phyloP scores from a whole-genome alignment of 345 rosid genomes.

The Rhizophora apiculata region DNA sequence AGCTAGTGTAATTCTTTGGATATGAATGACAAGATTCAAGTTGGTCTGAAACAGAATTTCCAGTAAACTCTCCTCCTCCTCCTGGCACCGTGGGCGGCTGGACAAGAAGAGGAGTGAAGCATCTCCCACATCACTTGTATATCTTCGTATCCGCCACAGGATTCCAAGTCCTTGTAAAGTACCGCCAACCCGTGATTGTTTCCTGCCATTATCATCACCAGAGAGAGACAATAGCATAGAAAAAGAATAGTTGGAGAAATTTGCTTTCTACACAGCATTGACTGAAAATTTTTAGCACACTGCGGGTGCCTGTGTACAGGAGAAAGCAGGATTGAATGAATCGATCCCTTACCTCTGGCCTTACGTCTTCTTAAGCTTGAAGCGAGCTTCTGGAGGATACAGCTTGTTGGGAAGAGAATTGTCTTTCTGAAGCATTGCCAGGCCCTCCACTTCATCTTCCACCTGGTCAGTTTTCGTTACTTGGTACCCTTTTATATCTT shows the following conservation, averaged over 20 bases:
- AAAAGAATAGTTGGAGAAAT: no score
- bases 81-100: constrained; percentile 11
- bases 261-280: no score
- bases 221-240: no score
- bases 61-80: constrained; percentile 15
- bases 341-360: constrained; percentile 36
- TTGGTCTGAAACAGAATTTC: constrained; percentile 29
- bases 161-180: constrained; percentile 62
- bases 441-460: constrained; percentile 39
- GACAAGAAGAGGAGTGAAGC: constrained; percentile 36
- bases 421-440: constrained; percentile 38
- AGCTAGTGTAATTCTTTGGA: no score
- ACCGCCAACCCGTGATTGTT: constrained; percentile 33
- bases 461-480: not conserved
- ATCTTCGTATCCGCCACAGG: constrained; percentile 53
- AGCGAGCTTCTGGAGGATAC: constrained; percentile 33
- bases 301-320: no score
- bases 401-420: constrained; percentile 15
- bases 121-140: constrained; percentile 67
- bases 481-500: not conserved
- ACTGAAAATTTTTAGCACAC: no score
- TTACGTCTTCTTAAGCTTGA: constrained; percentile 29
- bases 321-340: no score
- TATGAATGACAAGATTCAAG: constrained; percentile 1
- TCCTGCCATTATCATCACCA: constrained; percentile 23